These are phyloP conservation scores for Hippophae tibetana DNA, from an alignment of 306 rosid genomes.

Conservation along the genomic window DNA sequence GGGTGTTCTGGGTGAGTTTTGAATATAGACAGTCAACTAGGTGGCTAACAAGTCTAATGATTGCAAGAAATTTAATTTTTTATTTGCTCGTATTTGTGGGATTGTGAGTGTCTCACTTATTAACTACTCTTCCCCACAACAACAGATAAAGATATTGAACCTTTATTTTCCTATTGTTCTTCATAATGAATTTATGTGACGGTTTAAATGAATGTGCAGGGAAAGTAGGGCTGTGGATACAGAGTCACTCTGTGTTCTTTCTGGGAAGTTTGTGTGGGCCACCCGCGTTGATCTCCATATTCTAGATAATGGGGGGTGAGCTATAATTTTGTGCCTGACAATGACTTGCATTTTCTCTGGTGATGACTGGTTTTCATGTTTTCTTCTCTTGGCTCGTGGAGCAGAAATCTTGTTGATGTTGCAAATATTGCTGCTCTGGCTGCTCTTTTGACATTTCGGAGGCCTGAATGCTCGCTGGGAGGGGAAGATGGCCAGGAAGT, in stretches of 20 bases:
- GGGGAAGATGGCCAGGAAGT: slow-evolving; percentile 86
- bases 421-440: slow-evolving; percentile 84
- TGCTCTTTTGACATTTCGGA: slow-evolving; percentile 65
- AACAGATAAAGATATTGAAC: no score
- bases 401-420: slow-evolving; percentile 82
- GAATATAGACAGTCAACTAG: no score
- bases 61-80: no score
- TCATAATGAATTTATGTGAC: slow-evolving; percentile 8
- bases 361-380: not conserved
- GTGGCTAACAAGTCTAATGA: no score
- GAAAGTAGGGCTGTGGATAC: slow-evolving; percentile 84
- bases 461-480: slow-evolving; percentile 77
- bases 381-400: slow-evolving; percentile 5
- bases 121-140: no score
- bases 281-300: slow-evolving; percentile 76
- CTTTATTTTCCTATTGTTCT: not conserved
- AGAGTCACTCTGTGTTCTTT: slow-evolving; percentile 68
- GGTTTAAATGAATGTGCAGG: slow-evolving; percentile 31
- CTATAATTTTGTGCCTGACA: not conserved
- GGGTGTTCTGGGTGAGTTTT: no score
- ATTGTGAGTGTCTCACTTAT: no score
- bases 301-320: slow-evolving; percentile 83
- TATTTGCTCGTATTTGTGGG: no score
- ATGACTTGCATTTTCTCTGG: not conserved
- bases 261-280: slow-evolving; percentile 80